Base-by-base conservation (phyloP, 2,329 filamentous ascomycete genomes). In the Apiospora pterosperma region DNA sequence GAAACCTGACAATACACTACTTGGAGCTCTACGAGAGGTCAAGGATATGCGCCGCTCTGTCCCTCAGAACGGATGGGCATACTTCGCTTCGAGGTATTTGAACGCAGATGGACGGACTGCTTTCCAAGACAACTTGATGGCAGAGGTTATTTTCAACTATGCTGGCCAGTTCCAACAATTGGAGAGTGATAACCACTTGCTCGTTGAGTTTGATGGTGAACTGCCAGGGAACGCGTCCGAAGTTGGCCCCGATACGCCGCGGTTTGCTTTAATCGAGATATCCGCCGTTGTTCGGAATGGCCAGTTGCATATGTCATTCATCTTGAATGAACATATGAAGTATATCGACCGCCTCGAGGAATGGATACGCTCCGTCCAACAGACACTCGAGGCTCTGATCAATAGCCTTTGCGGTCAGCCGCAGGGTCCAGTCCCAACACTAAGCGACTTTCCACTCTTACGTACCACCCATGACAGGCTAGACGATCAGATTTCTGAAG, bases 51-150 rank as follows among this genome's bases (percentile, higher is more conserved):
- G 78, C 4, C 70, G 75, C 10, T 69, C 65, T 10, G 70, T 76
- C 1, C 75, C 76, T 0, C 70, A 69, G 21, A 79, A 80, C 62
- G 79, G 79, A 0, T 69, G 72, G 39, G 70, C 74, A 0, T 80
- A 80, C 66, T 81, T 81, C 66, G 74, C 77, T 0, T 71, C 72
- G 2, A 72, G 74, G 5, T 74, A 75, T 61, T 70, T 77, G 59
- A 76, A 68, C 39, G 63, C 69, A 25, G 69, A 71, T 1, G 75
- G 75, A 1, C 67, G 65, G 1, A 66, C 77, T 42, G 67, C 73
- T 31, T 79, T 77, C 67, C 65, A 67, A 1, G 67, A 75, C 1
- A 75, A 79, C 65, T 72, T 72, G n/a, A 70, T 74, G 0, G 76
- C 81, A 66, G 83, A 85, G 67, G 66, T 69, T 5, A 63, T 65